These are phyloP conservation scores for Nakazawaea wickerhamii DNA, from an alignment of 805 yeast species.

Conservation along the genomic window DNA sequence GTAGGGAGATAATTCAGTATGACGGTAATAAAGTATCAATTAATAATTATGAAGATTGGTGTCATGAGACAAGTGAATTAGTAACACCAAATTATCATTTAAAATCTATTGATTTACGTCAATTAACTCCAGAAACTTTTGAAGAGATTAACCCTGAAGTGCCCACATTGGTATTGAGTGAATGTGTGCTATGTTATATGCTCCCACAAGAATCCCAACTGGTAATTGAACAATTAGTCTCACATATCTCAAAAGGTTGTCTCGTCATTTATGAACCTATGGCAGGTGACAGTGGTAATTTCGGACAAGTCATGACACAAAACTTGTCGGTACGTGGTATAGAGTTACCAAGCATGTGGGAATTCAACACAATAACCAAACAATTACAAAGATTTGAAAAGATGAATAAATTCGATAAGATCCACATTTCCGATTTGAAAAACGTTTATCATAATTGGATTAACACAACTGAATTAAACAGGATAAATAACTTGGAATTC, in stretches of 20 bases:
- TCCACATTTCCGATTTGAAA: constrained; percentile 42
- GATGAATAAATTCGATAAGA: constrained; percentile 15
- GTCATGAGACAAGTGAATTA: no score
- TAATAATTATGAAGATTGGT: constrained; percentile 13
- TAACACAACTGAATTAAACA: constrained; percentile 27
- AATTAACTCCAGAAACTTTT: constrained; percentile 19
- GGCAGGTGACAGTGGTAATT: constrained; percentile 48
- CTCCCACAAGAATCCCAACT: constrained; percentile 41
- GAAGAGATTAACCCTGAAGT: constrained; percentile 24
- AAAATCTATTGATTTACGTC: constrained; percentile 50
- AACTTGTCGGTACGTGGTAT: constrained; percentile 60
- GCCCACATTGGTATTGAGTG: constrained; percentile 65
- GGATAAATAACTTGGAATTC: constrained; percentile 53
- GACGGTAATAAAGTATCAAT: constrained; percentile 19
- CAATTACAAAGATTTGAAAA: constrained; percentile 33
- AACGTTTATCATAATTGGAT: constrained; percentile 39
- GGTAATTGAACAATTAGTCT: constrained; percentile 39
- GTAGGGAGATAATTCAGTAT: constrained; percentile 25
- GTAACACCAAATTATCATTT: constrained; percentile 43
- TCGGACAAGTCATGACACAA: constrained; percentile 63
- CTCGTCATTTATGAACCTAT: constrained; percentile 67
- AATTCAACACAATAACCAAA: constrained; percentile 40
- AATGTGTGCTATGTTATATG: constrained; percentile 73
- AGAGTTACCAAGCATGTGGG: constrained; percentile 49
- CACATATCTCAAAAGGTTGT: constrained; percentile 20